phyloP scores from a whole-genome alignment of 345 rosid genomes.

The Alliaria petiolata region DNA sequence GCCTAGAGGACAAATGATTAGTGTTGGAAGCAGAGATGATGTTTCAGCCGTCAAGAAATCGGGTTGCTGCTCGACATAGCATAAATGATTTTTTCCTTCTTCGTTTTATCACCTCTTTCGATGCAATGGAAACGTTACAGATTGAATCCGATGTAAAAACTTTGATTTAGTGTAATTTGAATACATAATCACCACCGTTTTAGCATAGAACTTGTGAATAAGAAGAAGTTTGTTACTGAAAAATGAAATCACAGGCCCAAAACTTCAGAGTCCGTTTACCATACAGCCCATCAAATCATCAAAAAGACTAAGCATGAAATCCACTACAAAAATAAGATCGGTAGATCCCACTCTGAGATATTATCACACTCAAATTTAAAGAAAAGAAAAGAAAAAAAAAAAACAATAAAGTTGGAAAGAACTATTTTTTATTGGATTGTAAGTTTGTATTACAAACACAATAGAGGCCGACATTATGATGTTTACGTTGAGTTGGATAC shows the following conservation, averaged over 20 bases:
- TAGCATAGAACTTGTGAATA: not conserved
- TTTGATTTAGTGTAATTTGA: not conserved
- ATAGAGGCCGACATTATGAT: constrained; percentile 16
- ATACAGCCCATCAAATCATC: not conserved
- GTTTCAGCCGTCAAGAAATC: constrained; percentile 70
- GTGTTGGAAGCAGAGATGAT: constrained; percentile 61
- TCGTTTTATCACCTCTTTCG: not conserved
- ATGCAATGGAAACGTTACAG: not conserved
- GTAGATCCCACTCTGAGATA: not conserved
- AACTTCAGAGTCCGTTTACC: not conserved
- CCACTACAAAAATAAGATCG: not conserved
- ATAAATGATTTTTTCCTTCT: not conserved
- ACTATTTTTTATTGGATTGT: not conserved
- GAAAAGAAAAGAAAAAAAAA: not conserved
- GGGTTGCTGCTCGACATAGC: constrained; percentile 63
- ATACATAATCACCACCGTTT: not conserved
- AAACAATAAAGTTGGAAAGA: not conserved
- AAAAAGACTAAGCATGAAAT: not conserved
- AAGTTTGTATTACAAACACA: not conserved
- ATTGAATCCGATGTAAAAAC: not conserved
- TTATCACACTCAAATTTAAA: not conserved
- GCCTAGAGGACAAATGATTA: constrained; percentile 72
- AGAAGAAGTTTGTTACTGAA: not conserved
- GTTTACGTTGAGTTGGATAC: constrained; percentile 14
- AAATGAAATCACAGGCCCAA: not conserved